Evolutionary conservation across 768 basidiomycete genomes (phyloP).

Genomic region (Russula olivacea): DNA sequence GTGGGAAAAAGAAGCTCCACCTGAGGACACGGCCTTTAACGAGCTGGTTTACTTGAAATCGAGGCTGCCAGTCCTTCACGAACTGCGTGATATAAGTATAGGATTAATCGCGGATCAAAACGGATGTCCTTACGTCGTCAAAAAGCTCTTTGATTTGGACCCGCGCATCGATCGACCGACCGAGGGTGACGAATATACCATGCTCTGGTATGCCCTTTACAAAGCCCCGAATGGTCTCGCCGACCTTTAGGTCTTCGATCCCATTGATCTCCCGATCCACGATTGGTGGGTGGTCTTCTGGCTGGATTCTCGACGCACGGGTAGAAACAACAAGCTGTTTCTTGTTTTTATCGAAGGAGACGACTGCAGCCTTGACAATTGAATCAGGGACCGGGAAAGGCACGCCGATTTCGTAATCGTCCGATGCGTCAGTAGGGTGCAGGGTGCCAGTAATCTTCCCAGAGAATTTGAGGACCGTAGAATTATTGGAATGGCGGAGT

Average conservation of each 20-base stretch:
- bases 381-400: conserved; percentile 58
- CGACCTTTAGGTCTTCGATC: conserved; percentile 59
- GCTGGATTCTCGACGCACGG: conserved; percentile 62
- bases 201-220: conserved; percentile 82
- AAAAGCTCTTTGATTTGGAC: conserved; percentile 93
- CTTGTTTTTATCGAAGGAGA: conserved; percentile 59
- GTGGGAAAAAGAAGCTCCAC: conserved; percentile 36
- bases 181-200: conserved; percentile 85
- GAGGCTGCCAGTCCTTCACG: conserved; percentile 91
- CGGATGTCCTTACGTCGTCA: conserved; percentile 54
- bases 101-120: background rate
- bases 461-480: conserved; percentile 72
- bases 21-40: conserved; percentile 81
- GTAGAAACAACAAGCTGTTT: conserved; percentile 76
- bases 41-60: conserved; percentile 72
- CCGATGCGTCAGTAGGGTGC: conserved; percentile 74
- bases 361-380: conserved; percentile 63
- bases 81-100: conserved; percentile 44
- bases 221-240: conserved; percentile 78
- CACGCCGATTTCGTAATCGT: conserved; percentile 62
- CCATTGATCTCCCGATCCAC: conserved; percentile 64
- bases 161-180: conserved; percentile 78
- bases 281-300: conserved; percentile 43
- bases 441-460: conserved; percentile 66
- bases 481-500: conserved; percentile 61